Conservation (phyloP, 2,329 filamentous ascomycete species). For the Colletotrichum nymphaeae region DNA sequence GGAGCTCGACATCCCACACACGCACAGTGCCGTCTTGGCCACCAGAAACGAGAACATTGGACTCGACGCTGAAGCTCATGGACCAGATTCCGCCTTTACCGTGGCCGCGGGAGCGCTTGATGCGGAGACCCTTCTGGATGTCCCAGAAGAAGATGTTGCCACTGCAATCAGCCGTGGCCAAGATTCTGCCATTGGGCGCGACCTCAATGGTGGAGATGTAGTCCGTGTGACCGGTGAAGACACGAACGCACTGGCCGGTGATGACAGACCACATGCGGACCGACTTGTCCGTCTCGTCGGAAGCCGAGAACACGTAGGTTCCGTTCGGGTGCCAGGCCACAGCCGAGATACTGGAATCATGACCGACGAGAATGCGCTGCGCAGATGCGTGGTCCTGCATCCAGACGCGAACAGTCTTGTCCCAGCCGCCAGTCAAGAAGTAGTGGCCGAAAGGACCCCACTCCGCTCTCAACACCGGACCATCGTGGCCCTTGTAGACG, state of each 20-base stretch:
- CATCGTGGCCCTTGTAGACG: constrained; percentile 92
- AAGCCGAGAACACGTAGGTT: constrained; percentile 92
- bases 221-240: constrained; percentile 92
- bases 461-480: constrained; percentile 86
- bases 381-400: constrained; percentile 92
- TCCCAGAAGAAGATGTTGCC: constrained; percentile 97
- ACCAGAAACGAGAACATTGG: constrained; percentile 87
- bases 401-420: constrained; percentile 92
- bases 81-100: constrained; percentile 95
- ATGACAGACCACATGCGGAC: constrained; percentile 98
- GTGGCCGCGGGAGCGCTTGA: constrained; percentile 95
- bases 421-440: constrained; percentile 87
- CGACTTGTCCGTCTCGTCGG: constrained; percentile 85
- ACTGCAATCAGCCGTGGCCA: constrained; percentile 90
- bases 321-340: constrained; percentile 97
- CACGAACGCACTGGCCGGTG: constrained; percentile 86
- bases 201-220: constrained; percentile 88
- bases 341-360: constrained; percentile 91
- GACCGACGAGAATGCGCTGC: constrained; percentile 88
- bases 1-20: constrained; percentile 88
- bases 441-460: constrained; percentile 98
- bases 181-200: constrained; percentile 85
- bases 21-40: constrained; percentile 94
- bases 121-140: constrained; percentile 82
- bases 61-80: constrained; percentile 93